Evolutionary conservation across 2,329 filamentous ascomycete species (phyloP).

Genomic region (Sodiomyces alkalinus): DNA sequence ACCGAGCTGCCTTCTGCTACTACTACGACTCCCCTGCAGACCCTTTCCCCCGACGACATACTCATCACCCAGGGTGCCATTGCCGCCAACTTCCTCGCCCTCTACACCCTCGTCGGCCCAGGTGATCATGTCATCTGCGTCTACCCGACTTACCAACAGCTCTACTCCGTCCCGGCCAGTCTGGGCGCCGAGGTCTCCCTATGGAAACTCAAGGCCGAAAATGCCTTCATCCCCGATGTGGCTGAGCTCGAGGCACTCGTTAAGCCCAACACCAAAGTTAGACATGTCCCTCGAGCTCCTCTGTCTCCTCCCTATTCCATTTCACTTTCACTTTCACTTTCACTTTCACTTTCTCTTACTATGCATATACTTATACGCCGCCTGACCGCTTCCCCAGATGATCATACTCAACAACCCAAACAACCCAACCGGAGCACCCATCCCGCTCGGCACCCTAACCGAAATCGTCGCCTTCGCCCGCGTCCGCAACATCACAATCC

Average conservation of each 20-base stretch:
- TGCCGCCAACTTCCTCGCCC: constrained; percentile 56
- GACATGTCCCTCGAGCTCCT: constrained; percentile 17
- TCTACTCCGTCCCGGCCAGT: constrained; percentile 58
- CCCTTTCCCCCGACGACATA: constrained; percentile 40
- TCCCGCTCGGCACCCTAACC: constrained; percentile 44
- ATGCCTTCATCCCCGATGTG: constrained; percentile 49
- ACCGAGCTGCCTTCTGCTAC: too few species aligned
- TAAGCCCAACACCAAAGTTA: constrained; percentile 51
- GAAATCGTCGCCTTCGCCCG: constrained; percentile 48
- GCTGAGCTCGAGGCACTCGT: constrained; percentile 49
- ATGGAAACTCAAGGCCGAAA: constrained; percentile 51
- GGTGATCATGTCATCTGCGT: constrained; percentile 73
- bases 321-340: constrained; percentile 4
- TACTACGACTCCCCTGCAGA: too few species aligned
- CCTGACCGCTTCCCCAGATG: constrained; percentile 18
- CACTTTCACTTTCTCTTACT: background rate
- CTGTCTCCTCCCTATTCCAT: background rate
- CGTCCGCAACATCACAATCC: constrained; percentile 46
- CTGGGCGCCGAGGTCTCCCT: constrained; percentile 59
- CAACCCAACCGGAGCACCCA: constrained; percentile 64
- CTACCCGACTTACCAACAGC: constrained; percentile 69
- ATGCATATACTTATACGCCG: too few species aligned
- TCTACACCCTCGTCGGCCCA: constrained; percentile 52
- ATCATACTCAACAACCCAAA: constrained; percentile 57
- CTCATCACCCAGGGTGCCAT: constrained; percentile 66